These are phyloP conservation scores for Eucalyptus victrix DNA, from an alignment of 345 rosid species.

Conservation along the genomic window DNA sequence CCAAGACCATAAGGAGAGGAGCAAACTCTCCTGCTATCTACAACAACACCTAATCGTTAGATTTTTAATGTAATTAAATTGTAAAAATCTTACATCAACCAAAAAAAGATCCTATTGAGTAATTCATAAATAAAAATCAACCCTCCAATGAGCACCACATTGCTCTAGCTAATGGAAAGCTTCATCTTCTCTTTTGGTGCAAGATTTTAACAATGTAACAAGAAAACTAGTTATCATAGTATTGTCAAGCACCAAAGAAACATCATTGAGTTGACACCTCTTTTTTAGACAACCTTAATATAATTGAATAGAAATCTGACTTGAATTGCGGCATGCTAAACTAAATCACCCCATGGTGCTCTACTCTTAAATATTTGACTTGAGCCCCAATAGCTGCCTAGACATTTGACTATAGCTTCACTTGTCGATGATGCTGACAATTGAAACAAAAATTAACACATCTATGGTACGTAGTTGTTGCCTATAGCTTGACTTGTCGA, in stretches of 20 bases:
- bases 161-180: background rate
- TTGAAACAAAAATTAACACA: too few relatives aligned
- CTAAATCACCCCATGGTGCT: background rate
- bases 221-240: background rate
- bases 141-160: background rate
- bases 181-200: background rate
- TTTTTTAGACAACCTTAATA: background rate
- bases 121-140: background rate
- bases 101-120: background rate
- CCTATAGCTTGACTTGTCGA: too few relatives aligned
- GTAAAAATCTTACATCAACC: background rate
- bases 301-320: background rate
- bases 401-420: too few relatives aligned
- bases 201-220: background rate
- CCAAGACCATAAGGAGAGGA: background rate
- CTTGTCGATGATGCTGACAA: too few relatives aligned
- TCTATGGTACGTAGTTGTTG: too few relatives aligned
- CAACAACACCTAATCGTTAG: background rate
- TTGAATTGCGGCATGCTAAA: background rate
- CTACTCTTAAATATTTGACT: background rate
- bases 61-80: background rate
- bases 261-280: background rate
- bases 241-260: background rate
- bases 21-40: background rate
- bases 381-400: accelerated